A percentile compares a stretch with the other conserved stretches of the same genome.
phyloP scores from a whole-genome alignment of 208 protist genomes.

The Angomonas desouzai region DNA sequence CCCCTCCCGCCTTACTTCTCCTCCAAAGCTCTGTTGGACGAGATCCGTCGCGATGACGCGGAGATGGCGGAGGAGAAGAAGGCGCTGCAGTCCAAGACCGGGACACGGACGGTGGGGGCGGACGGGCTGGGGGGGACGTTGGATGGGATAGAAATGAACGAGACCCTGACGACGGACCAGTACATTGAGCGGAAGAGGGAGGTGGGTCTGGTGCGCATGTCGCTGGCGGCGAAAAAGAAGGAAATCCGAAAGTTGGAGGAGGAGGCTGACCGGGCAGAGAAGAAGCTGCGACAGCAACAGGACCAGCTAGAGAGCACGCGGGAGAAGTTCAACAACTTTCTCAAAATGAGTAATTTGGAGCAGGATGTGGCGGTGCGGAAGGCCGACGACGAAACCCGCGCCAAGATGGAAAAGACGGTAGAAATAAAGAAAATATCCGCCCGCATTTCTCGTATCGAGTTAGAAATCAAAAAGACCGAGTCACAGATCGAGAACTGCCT shows the following conservation, averaged over 20 bases:
- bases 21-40: constrained; percentile 46
- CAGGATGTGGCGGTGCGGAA: constrained; percentile 93
- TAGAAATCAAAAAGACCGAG: constrained; percentile 89
- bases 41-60: constrained; percentile 61
- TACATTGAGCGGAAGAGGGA: constrained; percentile 94
- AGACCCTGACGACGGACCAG: constrained; percentile 87
- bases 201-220: constrained; percentile 95
- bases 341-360: constrained; percentile 94
- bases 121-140: constrained; percentile 10
- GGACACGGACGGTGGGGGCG: background rate
- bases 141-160: constrained; percentile 22
- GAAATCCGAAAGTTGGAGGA: constrained; percentile 95
- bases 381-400: constrained; percentile 89
- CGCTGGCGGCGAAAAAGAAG: constrained; percentile 88
- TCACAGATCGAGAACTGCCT: constrained; percentile 90
- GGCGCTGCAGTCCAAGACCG: constrained; percentile 15
- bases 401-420: constrained; percentile 89
- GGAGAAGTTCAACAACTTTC: constrained; percentile 93
- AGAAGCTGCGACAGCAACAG: constrained; percentile 88
- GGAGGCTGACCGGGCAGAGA: constrained; percentile 86
- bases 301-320: constrained; percentile 91
- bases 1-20: constrained; percentile 10
- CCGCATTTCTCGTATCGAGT: constrained; percentile 80
- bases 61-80: constrained; percentile 54
- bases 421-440: constrained; percentile 96